These are phyloP conservation scores for Zymoseptoria crescenta DNA, from an alignment of 2,329 filamentous ascomycete species.

Conservation along the genomic window DNA sequence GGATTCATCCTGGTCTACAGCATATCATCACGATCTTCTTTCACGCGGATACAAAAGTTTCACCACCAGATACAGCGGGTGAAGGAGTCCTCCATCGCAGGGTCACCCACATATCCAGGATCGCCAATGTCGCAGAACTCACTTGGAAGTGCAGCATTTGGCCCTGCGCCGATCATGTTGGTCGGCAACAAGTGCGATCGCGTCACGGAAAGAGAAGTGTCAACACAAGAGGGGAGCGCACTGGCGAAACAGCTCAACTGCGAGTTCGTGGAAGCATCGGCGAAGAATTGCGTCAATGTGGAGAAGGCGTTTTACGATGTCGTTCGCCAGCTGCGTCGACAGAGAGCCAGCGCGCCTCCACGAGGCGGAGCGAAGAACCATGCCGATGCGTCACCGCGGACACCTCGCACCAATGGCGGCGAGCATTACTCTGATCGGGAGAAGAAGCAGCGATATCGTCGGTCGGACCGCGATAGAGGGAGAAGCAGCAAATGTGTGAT, in stretches of 20 bases:
- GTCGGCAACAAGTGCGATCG: conserved; percentile 98
- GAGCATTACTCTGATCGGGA: not conserved
- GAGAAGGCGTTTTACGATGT: conserved; percentile 99
- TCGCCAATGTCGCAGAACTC: conserved; percentile 56
- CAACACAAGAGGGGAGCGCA: conserved; percentile 89
- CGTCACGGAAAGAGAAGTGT: conserved; percentile 91
- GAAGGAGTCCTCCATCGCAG: conserved; percentile 72
- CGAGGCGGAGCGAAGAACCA: conserved; percentile 10
- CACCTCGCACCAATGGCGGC: conserved; percentile 1
- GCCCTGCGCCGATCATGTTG: conserved; percentile 88
- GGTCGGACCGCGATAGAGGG: conserved; percentile 16
- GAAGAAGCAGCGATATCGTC: conserved; percentile 19
- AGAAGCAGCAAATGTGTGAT: conserved; percentile 23
- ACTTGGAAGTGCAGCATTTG: conserved; percentile 46
- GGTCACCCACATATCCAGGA: conserved; percentile 68
- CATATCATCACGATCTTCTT: conserved; percentile 93
- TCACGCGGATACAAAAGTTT: conserved; percentile 88
- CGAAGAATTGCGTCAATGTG: conserved; percentile 97
- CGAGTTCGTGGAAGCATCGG: conserved; percentile 93
- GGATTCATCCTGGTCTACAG: conserved; percentile 97
- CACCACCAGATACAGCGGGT: conserved; percentile 96
- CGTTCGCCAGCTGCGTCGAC: conserved; percentile 78
- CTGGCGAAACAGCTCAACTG: conserved; percentile 87
- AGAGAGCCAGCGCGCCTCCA: conserved; percentile 44
- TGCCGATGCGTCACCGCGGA: not conserved